Conservation (phyloP, 1,284 basidiomycete genomes). For the Lentinula novae-zelandiae region DNA sequence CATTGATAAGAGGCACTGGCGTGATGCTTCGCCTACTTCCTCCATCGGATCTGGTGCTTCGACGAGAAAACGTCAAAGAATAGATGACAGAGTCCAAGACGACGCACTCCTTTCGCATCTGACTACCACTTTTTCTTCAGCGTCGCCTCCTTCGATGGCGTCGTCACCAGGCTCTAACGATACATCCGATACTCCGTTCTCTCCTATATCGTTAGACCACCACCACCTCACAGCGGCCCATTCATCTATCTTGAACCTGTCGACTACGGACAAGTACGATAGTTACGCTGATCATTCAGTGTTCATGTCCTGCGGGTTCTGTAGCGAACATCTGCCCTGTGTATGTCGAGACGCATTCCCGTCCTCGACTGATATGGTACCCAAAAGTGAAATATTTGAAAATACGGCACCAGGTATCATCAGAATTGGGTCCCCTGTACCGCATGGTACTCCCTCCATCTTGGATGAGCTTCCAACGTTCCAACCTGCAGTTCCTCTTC, state of each 20-base stretch:
- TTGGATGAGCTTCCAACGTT: slow-evolving; percentile 75
- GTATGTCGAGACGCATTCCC: slow-evolving; percentile 64
- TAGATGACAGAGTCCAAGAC: slow-evolving; percentile 30
- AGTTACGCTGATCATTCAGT: slow-evolving; percentile 9
- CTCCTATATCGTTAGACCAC: slow-evolving; percentile 32
- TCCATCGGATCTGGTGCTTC: slow-evolving; percentile 25
- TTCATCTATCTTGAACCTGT: slow-evolving; percentile 22
- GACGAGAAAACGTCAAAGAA: slow-evolving; percentile 44
- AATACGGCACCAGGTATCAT: slow-evolving; percentile 22
- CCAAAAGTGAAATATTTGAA: slow-evolving; percentile 33
- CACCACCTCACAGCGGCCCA: slow-evolving; percentile 20
- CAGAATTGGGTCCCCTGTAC: slow-evolving; percentile 23
- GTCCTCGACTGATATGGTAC: slow-evolving; percentile 23
- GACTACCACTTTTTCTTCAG: slow-evolving; percentile 23
- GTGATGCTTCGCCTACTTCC: slow-evolving; percentile 44
- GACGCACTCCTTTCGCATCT: slow-evolving; percentile 18
- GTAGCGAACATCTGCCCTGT: slow-evolving; percentile 65
- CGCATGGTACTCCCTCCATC: slow-evolving; percentile 49
- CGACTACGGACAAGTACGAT: slow-evolving; percentile 15
- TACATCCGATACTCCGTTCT: slow-evolving; percentile 41
- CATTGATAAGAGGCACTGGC: slow-evolving; percentile 51
- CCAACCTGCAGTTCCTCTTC: slow-evolving; percentile 74
- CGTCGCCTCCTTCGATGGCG: slow-evolving; percentile 42
- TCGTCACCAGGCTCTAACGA: slow-evolving; percentile 52
- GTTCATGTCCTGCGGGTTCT: slow-evolving; percentile 59